Conservation (phyloP, 768 basidiomycete genomes). For the Fibroporia radiculosa region DNA sequence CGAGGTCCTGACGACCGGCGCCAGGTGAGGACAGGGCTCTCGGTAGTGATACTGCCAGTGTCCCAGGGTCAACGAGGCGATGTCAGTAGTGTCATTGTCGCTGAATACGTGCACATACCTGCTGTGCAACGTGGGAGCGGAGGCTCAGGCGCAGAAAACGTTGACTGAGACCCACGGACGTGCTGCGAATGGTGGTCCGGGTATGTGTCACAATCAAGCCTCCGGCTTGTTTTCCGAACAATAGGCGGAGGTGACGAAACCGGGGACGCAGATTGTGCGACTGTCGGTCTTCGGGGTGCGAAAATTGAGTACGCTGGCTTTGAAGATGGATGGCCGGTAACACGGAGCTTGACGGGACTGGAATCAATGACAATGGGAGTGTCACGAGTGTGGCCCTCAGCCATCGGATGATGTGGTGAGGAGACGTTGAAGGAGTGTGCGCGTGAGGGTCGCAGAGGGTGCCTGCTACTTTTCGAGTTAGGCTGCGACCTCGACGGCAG, state of each 20-base stretch:
- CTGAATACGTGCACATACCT: no score
- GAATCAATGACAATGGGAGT: slow-evolving; percentile 39
- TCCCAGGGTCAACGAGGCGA: neutral
- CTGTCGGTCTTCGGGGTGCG: slow-evolving; percentile 23
- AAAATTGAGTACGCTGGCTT: slow-evolving; percentile 41
- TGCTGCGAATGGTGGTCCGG: slow-evolving; percentile 50
- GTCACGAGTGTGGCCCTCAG: slow-evolving; percentile 24
- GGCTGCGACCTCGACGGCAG: no score
- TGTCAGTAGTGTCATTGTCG: neutral
- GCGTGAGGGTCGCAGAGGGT: neutral
- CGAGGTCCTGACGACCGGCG: no score
- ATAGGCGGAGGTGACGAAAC: slow-evolving; percentile 7
- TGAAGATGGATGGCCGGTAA: slow-evolving; percentile 10
- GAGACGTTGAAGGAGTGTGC: neutral
- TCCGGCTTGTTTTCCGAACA: neutral
- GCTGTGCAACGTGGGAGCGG: neutral
- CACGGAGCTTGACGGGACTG: slow-evolving; percentile 27
- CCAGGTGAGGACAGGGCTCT: no score
- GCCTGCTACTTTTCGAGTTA: no score
- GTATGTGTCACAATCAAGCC: slow-evolving; percentile 26
- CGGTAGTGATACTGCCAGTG: neutral
- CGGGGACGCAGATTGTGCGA: neutral
- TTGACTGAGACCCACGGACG: slow-evolving; percentile 48
- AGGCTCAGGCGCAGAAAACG: slow-evolving; percentile 18
- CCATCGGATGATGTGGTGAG: neutral